Base-by-base conservation (phyloP, 805 yeast species). In the Candida dajiaensis region DNA sequence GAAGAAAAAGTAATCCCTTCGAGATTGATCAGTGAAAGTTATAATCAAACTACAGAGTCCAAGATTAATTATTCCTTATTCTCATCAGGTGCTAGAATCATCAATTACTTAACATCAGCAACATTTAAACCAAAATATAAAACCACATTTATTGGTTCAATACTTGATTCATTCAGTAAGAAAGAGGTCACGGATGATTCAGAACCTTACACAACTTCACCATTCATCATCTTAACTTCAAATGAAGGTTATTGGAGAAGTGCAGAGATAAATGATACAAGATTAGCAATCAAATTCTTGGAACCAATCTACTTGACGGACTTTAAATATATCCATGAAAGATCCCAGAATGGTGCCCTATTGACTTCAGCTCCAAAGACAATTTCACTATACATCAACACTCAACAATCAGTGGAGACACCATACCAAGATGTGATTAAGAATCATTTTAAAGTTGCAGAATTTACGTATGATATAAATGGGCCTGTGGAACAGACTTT, bases 351-450 rank as follows among this genome's bases (percentile, higher is more conserved):
- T 51, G 66, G 66, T 19, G 69, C 67, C 25, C 47, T 67, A 22
- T 57, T 70, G 57, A 65, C 66, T 31, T 66, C 74, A 6, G 69
- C 72, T 10, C 76, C 76, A 4, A 63, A 60, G 38, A 47, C 42
- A 6, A 53, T 68, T 1, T 56, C 69, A 3, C 48, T 71, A 1
- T 70, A 37, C 18, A 36, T 47, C 15, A 31, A 41, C 19, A 33
- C 31, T n/a, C 28, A 38, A 23, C 15, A 40, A 45, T 15, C 31
- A 40, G n/a, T 21, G 25, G 35, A 41, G 29, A 39, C 40, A 11
- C 43, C 37, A 6, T 53, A 46, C 40, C 21, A 39, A 13, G 48
- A 50, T 28, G 45, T 38, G 20, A 39, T 50, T 36, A 29, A 45
- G 10, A 41, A 36, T 13, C 41, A 50, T 48, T 47, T 61, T 22